Conservation (phyloP, 2,329 filamentous ascomycete species). For the Allantophomopsis cytisporea region DNA sequence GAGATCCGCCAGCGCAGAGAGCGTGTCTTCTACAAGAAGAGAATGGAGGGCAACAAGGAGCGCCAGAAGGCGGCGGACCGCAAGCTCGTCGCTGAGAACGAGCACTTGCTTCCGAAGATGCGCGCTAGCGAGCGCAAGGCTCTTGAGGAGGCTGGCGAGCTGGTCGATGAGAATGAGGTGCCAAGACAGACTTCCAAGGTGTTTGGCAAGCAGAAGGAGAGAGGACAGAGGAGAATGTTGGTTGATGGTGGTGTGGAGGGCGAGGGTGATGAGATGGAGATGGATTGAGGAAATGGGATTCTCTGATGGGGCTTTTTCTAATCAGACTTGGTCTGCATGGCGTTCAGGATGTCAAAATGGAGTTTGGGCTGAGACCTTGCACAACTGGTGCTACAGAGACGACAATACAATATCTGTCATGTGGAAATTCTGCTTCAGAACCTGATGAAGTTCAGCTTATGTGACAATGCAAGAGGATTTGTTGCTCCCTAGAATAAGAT, state of each 20-base stretch:
- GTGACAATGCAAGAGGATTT: no score
- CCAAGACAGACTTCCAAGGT: constrained; percentile 23
- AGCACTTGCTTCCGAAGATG: constrained; percentile 75
- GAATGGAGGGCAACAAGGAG: constrained; percentile 84
- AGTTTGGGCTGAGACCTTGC: background rate
- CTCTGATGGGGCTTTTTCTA: background rate
- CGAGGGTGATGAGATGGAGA: constrained; percentile 34
- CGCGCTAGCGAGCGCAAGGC: constrained; percentile 47
- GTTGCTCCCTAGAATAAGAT: no score
- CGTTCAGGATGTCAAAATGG: constrained; percentile 3
- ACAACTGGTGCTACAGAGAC: background rate
- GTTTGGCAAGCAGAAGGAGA: constrained; percentile 25
- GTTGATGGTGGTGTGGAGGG: constrained; percentile 26
- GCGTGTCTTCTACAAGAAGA: constrained; percentile 84
- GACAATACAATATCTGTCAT: background rate
- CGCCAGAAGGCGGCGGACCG: constrained; percentile 66
- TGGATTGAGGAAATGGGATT: constrained; percentile 20
- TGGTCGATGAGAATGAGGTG: constrained; percentile 33
- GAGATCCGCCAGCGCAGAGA: constrained; percentile 79
- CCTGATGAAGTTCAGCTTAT: no score
- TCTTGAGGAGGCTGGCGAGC: constrained; percentile 33
- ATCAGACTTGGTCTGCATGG: constrained; percentile 1
- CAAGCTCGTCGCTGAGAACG: constrained; percentile 82
- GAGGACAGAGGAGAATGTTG: constrained; percentile 17
- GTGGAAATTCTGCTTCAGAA: background rate